Base-by-base conservation (phyloP, 352 stramenopile species). In the Globisporangium yorkense region DNA sequence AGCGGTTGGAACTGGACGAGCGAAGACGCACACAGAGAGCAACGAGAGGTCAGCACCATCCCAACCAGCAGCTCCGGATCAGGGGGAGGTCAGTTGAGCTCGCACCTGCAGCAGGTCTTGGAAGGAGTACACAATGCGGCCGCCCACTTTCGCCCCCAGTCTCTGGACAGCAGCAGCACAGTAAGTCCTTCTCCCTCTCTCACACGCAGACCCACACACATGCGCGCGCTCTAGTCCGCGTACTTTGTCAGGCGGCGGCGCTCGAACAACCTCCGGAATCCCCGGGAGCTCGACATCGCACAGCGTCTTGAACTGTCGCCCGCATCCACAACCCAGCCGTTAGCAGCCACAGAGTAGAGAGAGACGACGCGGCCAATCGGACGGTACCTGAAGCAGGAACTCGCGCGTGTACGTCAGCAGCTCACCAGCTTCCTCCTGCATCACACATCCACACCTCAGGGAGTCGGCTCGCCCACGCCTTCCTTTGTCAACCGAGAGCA, bases 321-420 rank as follows among this genome's bases (percentile, higher is more conserved):
- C 10, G 60, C n/a, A 44, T 20, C 3, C 24, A 31, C 33, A 18
- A 21, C 13, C 12, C 33, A 18, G 15, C 13, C 12, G 21, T 41
- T 13, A 43, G 37, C 37, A 6, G 10, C 37, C 10, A 15, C 37
- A 18, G 12, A 43, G 8, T 16, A 15, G 10, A 15, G 8, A 10
- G 6, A 46, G 29, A 5, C 2, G 41, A 24, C 37, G 24, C 13
- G 29, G 16, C 2, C 18, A 21, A 3, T 27, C 9, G 9, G n/a
- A 67, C 39, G 43, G 27, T 66, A 86, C 75, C 66, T 63, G 53
- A 18, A 84, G 57, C 40, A 90, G 66, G 54, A 75, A 88, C n/a
- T 84, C 68, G 51, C 75, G 84, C 53, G 77, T 80, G 61, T 90
- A 90, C 33, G 75, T 75, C 71, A 62, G 44, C 71, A 62, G 64